Evolutionary conservation across 2,329 filamentous ascomycete genomes (phyloP).

Genomic region (Fusarium liriodendri): DNA sequence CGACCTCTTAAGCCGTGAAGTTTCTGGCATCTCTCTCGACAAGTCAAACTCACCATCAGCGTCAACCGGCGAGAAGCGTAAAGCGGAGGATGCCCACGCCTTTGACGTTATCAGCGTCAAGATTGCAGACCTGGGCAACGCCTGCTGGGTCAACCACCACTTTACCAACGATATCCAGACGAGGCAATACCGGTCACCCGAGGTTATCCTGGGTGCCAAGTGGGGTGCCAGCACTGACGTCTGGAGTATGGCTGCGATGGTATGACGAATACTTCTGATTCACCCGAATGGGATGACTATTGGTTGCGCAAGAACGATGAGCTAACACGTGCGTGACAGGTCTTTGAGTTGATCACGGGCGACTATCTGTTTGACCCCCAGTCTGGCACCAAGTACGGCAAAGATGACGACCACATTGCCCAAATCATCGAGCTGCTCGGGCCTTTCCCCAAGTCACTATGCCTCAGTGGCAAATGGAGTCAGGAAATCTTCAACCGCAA

Average conservation of each 20-base stretch:
- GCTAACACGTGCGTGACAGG: slow-evolving; percentile 62
- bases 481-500: slow-evolving; percentile 99
- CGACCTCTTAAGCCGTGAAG: slow-evolving; percentile 90
- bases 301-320: background rate
- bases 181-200: slow-evolving; percentile 94
- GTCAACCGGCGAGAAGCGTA: slow-evolving; percentile 70
- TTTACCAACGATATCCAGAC: slow-evolving; percentile 99
- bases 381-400: slow-evolving; percentile 98
- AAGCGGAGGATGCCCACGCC: slow-evolving; percentile 66
- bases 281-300: background rate
- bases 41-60: slow-evolving; percentile 69
- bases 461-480: slow-evolving; percentile 93
- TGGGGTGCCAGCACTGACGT: slow-evolving; percentile 99
- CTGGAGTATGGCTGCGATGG: slow-evolving; percentile 99
- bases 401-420: slow-evolving; percentile 98
- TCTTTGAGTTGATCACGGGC: slow-evolving; percentile 96
- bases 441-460: slow-evolving; percentile 91
- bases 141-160: slow-evolving; percentile 98
- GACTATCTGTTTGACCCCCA: slow-evolving; percentile 99
- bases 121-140: slow-evolving; percentile 97
- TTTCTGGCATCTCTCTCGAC: slow-evolving; percentile 93
- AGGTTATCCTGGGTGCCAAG: slow-evolving; percentile 95
- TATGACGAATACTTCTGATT: slow-evolving; percentile 56
- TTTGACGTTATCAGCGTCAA: slow-evolving; percentile 94
- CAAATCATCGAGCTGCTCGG: slow-evolving; percentile 98